These are phyloP conservation scores for Neonectria faginata DNA, from an alignment of 2,329 filamentous ascomycete species.

Conservation along the genomic window DNA sequence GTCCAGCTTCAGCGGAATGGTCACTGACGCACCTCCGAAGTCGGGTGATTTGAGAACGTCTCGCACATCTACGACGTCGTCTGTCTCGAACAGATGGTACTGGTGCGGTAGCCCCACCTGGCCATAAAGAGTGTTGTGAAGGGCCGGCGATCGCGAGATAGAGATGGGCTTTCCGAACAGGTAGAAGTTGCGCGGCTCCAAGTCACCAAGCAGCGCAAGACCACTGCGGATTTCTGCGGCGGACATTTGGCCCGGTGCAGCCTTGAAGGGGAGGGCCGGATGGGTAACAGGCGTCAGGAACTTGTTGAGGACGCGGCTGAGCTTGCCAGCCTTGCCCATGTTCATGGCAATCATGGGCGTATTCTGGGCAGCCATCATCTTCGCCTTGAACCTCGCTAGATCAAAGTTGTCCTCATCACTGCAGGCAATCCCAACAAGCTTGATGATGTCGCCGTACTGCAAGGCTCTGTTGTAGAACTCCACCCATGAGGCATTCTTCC, in stretches of 20 bases:
- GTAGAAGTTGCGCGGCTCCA: conserved; percentile 81
- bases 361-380: conserved; percentile 77
- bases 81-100: conserved; percentile 84
- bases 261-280: conserved; percentile 88
- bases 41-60: conserved; percentile 74
- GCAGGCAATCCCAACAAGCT: conserved; percentile 86
- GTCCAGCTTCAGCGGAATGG: conserved; percentile 93
- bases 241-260: conserved; percentile 92
- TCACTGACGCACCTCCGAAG: conserved; percentile 95
- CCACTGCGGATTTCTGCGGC: conserved; percentile 87
- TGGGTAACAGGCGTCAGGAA: conserved; percentile 98
- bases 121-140: conserved; percentile 88
- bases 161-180: conserved; percentile 89
- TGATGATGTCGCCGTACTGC: conserved; percentile 92
- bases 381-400: conserved; percentile 82
- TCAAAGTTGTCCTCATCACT: conserved; percentile 87
- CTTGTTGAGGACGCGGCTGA: conserved; percentile 88
- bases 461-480: conserved; percentile 89
- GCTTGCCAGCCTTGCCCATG: conserved; percentile 89
- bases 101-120: conserved; percentile 83
- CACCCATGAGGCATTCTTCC: conserved; percentile 94
- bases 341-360: conserved; percentile 95
- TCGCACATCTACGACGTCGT: conserved; percentile 69
- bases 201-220: conserved; percentile 81
- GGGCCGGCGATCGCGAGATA: conserved; percentile 83